These are phyloP conservation scores for Neckera pumila DNA, from an alignment of 225 moss, liverwort and hornwort species.

Conservation along the genomic window DNA sequence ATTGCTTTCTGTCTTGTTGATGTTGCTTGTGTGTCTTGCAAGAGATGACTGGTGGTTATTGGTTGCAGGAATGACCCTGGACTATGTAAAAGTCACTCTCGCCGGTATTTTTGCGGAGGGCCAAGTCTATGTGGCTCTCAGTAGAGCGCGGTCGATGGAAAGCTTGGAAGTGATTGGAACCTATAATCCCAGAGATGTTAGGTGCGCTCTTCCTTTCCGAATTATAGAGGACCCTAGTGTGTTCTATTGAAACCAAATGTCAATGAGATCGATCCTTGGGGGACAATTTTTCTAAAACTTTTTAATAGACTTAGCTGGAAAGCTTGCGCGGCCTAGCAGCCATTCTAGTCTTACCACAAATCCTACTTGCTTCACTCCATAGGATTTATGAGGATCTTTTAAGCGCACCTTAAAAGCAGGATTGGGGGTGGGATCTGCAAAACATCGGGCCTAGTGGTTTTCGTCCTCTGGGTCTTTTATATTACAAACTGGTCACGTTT, in stretches of 20 bases:
- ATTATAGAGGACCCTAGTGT: background rate
- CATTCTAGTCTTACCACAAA: background rate
- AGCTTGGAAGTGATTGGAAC: conserved; percentile 55
- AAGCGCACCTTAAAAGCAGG: background rate
- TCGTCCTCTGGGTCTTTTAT: background rate
- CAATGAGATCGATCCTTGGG: background rate
- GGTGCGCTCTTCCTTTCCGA: background rate
- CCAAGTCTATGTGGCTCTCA: conserved; percentile 88
- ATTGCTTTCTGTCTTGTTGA: background rate
- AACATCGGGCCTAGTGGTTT: background rate
- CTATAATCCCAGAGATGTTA: conserved; percentile 22
- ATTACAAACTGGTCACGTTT: background rate
- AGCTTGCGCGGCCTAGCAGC: background rate
- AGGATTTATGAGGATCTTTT: background rate
- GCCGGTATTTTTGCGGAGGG: conserved; percentile 55
- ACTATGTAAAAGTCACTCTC: conserved; percentile 60
- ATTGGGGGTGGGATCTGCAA: background rate
- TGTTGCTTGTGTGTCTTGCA: background rate
- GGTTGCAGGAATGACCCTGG: conserved; percentile 73
- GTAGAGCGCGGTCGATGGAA: conserved; percentile 73
- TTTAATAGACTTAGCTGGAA: background rate
- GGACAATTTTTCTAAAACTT: background rate
- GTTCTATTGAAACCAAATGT: background rate
- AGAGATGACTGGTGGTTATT: background rate
- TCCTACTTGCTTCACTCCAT: background rate